A percentile compares a stretch with the other conserved stretches of the same genome.
These are phyloP conservation scores for Crithidia acanthocephali DNA, from an alignment of 208 protist species.

Conservation along the genomic window DNA sequence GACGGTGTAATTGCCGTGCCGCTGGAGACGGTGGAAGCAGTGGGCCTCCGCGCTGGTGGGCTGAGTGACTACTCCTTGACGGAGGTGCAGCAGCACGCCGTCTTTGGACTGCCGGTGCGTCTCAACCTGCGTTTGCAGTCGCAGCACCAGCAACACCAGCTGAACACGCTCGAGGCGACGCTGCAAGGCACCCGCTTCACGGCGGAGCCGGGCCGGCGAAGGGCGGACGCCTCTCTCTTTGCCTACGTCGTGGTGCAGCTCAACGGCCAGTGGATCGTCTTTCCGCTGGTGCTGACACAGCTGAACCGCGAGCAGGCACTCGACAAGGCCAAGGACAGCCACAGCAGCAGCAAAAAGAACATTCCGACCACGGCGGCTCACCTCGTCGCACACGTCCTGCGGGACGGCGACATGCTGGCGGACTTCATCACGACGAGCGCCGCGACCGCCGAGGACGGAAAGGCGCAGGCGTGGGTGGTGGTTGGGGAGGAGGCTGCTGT, in stretches of 20 bases:
- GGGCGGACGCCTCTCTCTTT: constrained; percentile 46
- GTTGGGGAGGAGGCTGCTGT: constrained; percentile 16
- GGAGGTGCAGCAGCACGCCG: constrained; percentile 61
- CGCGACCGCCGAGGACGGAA: constrained; percentile 31
- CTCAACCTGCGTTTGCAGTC: constrained; percentile 34
- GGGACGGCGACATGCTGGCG: constrained; percentile 73
- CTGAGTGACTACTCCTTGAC: constrained; percentile 43
- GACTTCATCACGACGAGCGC: constrained; percentile 69
- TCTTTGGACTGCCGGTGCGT: constrained; percentile 69
- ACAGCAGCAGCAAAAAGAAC: neutral
- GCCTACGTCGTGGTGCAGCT: constrained; percentile 57
- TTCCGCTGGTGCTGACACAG: constrained; percentile 63
- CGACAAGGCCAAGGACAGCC: neutral
- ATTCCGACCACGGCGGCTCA: neutral
- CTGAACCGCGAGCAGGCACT: constrained; percentile 1
- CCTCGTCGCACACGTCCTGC: constrained; percentile 59
- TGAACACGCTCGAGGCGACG: constrained; percentile 18
- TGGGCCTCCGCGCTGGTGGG: constrained; percentile 26
- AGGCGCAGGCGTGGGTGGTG: constrained; percentile 65
- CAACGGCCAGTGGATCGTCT: constrained; percentile 46
- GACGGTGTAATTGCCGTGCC: constrained; percentile 38
- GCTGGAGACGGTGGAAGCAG: constrained; percentile 39
- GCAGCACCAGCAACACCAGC: constrained; percentile 19
- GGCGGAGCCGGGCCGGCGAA: neutral
- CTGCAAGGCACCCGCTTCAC: constrained; percentile 24